Evolutionary conservation across 306 rosid genomes (phyloP).

Genomic region (Amphicarpaea edgeworthii): DNA sequence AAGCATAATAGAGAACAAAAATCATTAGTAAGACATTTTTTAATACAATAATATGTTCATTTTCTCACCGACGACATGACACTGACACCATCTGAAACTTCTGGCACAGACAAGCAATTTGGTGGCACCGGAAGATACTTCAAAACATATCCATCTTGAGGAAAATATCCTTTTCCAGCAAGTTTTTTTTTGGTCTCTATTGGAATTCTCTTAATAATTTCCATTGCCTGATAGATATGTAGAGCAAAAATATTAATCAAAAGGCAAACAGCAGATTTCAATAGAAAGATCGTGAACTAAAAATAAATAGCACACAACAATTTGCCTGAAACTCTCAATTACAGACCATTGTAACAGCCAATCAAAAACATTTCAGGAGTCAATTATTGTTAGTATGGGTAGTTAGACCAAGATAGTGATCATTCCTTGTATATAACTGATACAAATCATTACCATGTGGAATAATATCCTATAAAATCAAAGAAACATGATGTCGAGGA

Average conservation of each 20-base stretch:
- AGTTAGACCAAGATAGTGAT: not conserved
- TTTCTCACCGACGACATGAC: conserved; percentile 82
- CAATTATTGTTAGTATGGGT: conserved; percentile 32
- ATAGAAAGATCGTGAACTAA: conserved; percentile 18
- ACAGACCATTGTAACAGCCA: conserved; percentile 17
- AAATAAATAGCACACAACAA: not conserved
- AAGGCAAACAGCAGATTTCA: conserved; percentile 24
- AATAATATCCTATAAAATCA: conserved; percentile 1
- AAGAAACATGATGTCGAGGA: not conserved
- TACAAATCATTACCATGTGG: conserved; percentile 1
- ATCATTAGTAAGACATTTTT: not conserved
- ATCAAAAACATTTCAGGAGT: not conserved
- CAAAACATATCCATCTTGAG: conserved; percentile 90
- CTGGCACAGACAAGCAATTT: conserved; percentile 91
- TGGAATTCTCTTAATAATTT: conserved; percentile 78
- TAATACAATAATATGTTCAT: conserved; percentile 7
- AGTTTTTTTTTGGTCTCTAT: conserved; percentile 74
- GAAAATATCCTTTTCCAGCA: conserved; percentile 74
- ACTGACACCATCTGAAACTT: conserved; percentile 93
- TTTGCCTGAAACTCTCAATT: not conserved
- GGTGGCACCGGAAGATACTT: conserved; percentile 89
- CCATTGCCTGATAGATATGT: conserved; percentile 64
- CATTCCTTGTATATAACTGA: not conserved
- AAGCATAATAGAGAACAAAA: not conserved
- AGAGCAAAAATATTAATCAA: conserved; percentile 32